Evolutionary conservation across 2,329 filamentous ascomycete genomes (phyloP).

Genomic region (Coccinonectria pachysandricola): DNA sequence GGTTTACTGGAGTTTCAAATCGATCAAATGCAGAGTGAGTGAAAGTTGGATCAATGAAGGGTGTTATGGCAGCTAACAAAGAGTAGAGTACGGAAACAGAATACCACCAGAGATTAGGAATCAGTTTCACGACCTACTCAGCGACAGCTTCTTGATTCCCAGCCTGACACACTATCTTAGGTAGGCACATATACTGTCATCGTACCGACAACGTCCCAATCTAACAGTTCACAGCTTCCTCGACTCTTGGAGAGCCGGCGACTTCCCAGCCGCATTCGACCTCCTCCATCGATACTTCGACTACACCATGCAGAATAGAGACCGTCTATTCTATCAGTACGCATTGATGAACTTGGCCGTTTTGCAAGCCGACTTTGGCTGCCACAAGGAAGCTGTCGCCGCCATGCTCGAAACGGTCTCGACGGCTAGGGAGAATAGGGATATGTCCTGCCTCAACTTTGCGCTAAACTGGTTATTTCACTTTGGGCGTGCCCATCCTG

Average conservation of each 20-base stretch:
- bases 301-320: conserved; percentile 79
- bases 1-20: conserved; percentile 80
- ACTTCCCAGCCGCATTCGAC: conserved; percentile 84
- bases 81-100: conserved; percentile 60
- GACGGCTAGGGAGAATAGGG: conserved; percentile 87
- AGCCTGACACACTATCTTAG: conserved; percentile 67
- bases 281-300: conserved; percentile 92
- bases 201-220: no score
- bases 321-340: conserved; percentile 86
- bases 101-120: conserved; percentile 63
- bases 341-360: conserved; percentile 88
- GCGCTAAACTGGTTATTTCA: conserved; percentile 93
- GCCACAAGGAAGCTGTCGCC: conserved; percentile 77
- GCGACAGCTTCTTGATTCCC: conserved; percentile 56
- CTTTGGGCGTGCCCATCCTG: conserved; percentile 76
- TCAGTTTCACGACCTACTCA: conserved; percentile 60
- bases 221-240: conserved; percentile 53
- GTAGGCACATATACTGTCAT: no score
- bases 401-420: conserved; percentile 93
- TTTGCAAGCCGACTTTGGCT: conserved; percentile 90
- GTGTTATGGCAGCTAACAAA: conserved; percentile 8
- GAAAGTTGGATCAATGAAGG: no score
- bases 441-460: conserved; percentile 88
- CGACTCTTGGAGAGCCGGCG: conserved; percentile 83
- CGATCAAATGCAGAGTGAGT: conserved; percentile 69